phyloP scores from a whole-genome alignment of 257 asterid species.

The Solanum pimpinellifolium region DNA sequence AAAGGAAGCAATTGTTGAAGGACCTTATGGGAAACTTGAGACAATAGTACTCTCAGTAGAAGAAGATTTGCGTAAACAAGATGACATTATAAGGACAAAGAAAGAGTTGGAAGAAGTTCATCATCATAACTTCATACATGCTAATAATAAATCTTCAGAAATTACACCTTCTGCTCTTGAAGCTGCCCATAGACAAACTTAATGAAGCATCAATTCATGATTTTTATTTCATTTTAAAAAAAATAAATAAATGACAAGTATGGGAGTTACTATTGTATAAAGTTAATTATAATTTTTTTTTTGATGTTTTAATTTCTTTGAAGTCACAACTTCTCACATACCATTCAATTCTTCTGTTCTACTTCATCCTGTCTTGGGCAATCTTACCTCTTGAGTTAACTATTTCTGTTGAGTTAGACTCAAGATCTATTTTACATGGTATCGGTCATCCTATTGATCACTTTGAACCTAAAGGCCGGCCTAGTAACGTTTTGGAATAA shows the following conservation, averaged over 20 bases:
- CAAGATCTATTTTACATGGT: background rate
- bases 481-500: too few relatives aligned
- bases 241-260: background rate
- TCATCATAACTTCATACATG: background rate
- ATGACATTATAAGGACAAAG: slow-evolving; percentile 4
- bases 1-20: slow-evolving; percentile 15
- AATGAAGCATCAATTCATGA: background rate
- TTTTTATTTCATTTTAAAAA: background rate
- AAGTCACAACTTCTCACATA: background rate
- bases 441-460: too few relatives aligned
- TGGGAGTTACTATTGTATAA: background rate
- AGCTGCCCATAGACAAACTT: slow-evolving; percentile 1
- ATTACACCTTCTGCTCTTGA: slow-evolving; percentile 13
- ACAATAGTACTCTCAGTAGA: slow-evolving; percentile 11
- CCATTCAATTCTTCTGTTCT: background rate
- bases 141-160: background rate
- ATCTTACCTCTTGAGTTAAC: background rate
- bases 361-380: too few relatives aligned
- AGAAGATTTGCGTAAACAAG: slow-evolving; percentile 15
- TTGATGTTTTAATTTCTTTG: background rate
- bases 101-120: slow-evolving; percentile 5
- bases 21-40: slow-evolving; percentile 20
- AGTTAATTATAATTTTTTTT: background rate
- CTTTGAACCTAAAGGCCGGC: too few relatives aligned
- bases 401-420: background rate